Base-by-base conservation (phyloP, 345 rosid genomes). In the Alliaria petiolata region DNA sequence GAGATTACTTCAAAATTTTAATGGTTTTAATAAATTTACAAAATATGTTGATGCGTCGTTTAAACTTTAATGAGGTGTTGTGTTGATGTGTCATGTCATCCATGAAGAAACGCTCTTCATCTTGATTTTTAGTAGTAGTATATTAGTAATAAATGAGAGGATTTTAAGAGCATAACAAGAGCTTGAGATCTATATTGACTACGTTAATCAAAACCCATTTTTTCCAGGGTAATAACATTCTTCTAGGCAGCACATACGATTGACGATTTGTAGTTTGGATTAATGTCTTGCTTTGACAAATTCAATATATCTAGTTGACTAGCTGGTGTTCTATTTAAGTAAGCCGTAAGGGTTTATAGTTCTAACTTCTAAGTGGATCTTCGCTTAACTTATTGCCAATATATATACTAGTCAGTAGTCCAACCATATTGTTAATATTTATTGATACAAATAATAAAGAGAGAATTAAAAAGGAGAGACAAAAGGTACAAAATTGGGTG, bases 401-500 rank as follows among this genome's bases (percentile, higher is more conserved):
- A 28, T 7, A 28, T 28, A 14, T 14, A 14, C 36, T 14, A 28
- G 5, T 28, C 31, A n/a, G n/a, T n/a, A n/a, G n/a, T n/a, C n/a
- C 31, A 8, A 51, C 58, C 36, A 52, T 28, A 28, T 55, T 9
- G 60, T 54, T 4, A 46, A n/a, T 31, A 12, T 54, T 19, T 14
- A 22, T 40, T 56, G 65, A 33, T 36, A 57, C 10, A 17, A 28
- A 28, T 1, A 53, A 46, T 3, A 63, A 45, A 45, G 46, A 57
- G 65, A 16, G 3, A 25, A 25, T 1, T 4, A 25, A 36, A n/a
- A 56, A 25, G 19, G 57, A 9, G 50, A 40, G 66, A 36, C 58
- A 58, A 47, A 59, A 47, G 31, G 57, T 58, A 36, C 3, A 39
- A 47, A 46, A 58, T 15, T 46, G 39, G 63, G 40, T 56, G 72